A percentile compares a stretch with the other conserved stretches of the same genome.
phyloP scores from a whole-genome alignment of 176 grass and related monocot genomes.

The Thalia dealbata region DNA sequence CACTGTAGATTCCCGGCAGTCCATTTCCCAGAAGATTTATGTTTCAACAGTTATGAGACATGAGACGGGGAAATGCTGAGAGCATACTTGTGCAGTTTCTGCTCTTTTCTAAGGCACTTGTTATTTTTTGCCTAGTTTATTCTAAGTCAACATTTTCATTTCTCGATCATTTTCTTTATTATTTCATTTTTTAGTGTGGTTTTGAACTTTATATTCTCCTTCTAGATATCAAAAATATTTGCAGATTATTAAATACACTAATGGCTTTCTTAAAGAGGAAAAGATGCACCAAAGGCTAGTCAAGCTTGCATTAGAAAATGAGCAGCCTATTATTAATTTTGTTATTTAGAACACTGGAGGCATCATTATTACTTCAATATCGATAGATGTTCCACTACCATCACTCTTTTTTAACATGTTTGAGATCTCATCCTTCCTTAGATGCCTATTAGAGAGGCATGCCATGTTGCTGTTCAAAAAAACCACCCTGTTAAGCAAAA shows the following conservation, averaged over 20 bases:
- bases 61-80: not conserved
- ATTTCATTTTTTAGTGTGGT: not conserved
- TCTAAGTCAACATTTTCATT: not conserved
- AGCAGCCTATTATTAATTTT: not conserved
- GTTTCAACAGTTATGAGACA: too few relatives aligned
- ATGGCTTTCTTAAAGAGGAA: too few relatives aligned
- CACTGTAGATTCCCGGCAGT: not conserved
- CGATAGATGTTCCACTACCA: not conserved
- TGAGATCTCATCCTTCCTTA: not conserved
- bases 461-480: constrained; percentile 93
- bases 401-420: not conserved
- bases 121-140: not conserved
- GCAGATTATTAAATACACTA: not conserved
- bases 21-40: not conserved
- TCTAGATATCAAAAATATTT: not conserved
- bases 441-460: constrained; percentile 97
- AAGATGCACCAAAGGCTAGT: not conserved
- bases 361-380: not conserved
- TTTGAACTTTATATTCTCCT: not conserved
- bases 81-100: not conserved
- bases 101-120: not conserved
- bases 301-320: not conserved
- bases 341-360: not conserved
- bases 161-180: not conserved
- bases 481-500: constrained; percentile 64